Evolutionary conservation across 2,329 filamentous ascomycete genomes (phyloP), one percentile per base, ranked within the genome.

Genomic region (Aspergillus oerlinghausenensis): DNA sequence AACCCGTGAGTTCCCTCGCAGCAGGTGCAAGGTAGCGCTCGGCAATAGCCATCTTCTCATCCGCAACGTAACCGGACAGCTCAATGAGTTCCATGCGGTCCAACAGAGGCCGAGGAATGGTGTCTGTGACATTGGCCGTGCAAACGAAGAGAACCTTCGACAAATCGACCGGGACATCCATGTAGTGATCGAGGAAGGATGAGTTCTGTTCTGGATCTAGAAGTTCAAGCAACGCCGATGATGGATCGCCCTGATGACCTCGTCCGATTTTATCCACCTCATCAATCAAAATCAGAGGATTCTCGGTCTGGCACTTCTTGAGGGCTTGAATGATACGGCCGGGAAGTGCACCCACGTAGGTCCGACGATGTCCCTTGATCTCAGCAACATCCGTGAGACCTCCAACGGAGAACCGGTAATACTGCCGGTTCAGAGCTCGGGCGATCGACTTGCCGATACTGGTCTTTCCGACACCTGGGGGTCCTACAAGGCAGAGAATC

Each of bases 231-330:
- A 99, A 81, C 29, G 94, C 94, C 21, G 93, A 97, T 1, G 94
- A 91, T 14, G 95, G 95, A 68, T 99, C 94, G 26, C 94, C 94
- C 76, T 97, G 94, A 71, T 97, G 94, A 4, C 94, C 94, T 56
- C 92, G 87, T 32, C 94, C 94, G 70, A 99, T 96, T 79, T 99
- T 99, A 81, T 99, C 94, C 57, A 99, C 87, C 72, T 99, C 94
- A 70, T 99, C 94, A 63, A 99, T 97, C 61, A 99, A 78, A 51
- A 99, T 92, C 29, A 99, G 81, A 28, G 94, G 94, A 73, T 99
- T 99, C 76, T 99, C 95, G 0, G 94, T 99, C 77, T 97, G 92
- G 72, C 93, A 97, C 76, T 99, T 99, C 82, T 99, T 99, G 68
- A 99, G 79, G 0, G 94, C 94, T 75, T 99, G 95, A 60, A 99